Conservation (phyloP, 164 flowering plant species). For the Amborella trichopoda region DNA sequence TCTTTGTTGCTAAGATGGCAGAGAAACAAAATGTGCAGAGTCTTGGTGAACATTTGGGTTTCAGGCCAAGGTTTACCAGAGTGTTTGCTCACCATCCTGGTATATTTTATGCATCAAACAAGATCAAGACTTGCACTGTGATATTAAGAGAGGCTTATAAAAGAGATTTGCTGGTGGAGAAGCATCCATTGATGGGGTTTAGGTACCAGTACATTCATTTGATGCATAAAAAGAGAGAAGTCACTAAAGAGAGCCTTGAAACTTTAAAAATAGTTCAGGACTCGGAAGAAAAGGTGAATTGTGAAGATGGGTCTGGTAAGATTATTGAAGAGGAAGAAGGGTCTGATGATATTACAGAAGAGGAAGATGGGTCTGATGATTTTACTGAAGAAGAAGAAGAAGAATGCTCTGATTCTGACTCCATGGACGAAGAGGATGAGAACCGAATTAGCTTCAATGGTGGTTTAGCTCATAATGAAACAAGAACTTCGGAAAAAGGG, state of each 20-base stretch:
- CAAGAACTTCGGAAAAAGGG: no score
- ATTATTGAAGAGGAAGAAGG: no score
- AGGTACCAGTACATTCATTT: slow-evolving; percentile 62
- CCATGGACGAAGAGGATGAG: no score
- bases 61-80: slow-evolving; percentile 64
- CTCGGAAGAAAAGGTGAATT: no score
- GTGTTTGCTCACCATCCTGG: slow-evolving; percentile 69
- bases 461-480: no score
- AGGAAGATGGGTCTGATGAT: no score
- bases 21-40: slow-evolving; percentile 43
- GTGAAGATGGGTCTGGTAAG: no score
- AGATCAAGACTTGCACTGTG: slow-evolving; percentile 62
- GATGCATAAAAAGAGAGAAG: slow-evolving; percentile 46
- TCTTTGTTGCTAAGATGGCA: slow-evolving; percentile 69
- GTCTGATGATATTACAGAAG: no score
- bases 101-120: slow-evolving; percentile 73
- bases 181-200: slow-evolving; percentile 59
- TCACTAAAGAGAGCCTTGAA: slow-evolving; percentile 5
- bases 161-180: slow-evolving; percentile 58
- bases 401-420: no score
- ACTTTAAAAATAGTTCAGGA: no score
- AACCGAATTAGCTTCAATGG: no score
- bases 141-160: slow-evolving; percentile 75
- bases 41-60: slow-evolving; percentile 62
- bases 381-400: no score